Conservation (phyloP, 495 filamentous ascomycete species). For the Aspergillus sclerotioniger region DNA sequence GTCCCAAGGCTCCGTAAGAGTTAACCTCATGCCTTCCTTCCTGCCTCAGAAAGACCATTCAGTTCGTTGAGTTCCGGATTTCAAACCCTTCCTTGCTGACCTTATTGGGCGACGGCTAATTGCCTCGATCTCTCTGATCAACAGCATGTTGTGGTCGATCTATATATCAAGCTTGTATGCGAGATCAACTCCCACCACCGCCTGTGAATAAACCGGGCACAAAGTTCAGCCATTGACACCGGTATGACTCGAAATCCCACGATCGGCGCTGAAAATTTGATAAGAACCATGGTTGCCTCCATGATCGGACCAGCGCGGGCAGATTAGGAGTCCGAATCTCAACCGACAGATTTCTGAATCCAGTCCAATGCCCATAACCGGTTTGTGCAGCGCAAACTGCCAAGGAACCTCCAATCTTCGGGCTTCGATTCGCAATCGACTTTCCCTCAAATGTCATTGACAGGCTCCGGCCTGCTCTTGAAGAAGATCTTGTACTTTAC, state of each 20-base stretch:
- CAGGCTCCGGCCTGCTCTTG: conserved; percentile 83
- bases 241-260: not conserved
- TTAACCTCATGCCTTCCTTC: not conserved
- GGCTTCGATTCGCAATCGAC: not conserved
- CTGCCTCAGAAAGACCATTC: not conserved
- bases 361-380: not conserved
- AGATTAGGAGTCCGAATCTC: too few species aligned
- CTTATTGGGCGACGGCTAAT: not conserved
- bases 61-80: not conserved
- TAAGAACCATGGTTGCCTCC: not conserved
- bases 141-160: not conserved
- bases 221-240: conserved; percentile 1
- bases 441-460: conserved; percentile 42
- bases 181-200: not conserved
- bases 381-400: not conserved
- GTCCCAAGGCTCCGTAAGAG: not conserved
- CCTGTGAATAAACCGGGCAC: not conserved
- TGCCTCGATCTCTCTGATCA: not conserved
- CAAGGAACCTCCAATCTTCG: not conserved
- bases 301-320: too few species aligned
- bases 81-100: not conserved
- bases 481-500: conserved; percentile 89
- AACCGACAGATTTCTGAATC: not conserved
- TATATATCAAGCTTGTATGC: not conserved
- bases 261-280: not conserved